Evolutionary conservation across 2,329 filamentous ascomycete genomes (phyloP), one percentile per base, ranked within the genome.

Genomic region (Cercospora nicotianae): DNA sequence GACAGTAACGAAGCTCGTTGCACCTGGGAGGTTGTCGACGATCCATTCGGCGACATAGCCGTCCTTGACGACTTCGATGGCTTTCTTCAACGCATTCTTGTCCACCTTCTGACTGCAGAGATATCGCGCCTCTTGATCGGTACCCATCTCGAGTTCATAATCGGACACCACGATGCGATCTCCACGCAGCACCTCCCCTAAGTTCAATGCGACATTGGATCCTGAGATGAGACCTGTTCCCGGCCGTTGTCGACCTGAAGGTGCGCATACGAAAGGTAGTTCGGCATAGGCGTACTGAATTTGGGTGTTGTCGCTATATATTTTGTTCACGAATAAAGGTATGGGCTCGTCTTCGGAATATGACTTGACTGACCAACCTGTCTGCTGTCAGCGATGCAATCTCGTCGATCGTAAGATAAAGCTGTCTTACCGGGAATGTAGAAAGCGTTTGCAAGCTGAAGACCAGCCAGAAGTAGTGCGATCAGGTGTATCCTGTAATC

Each of bases 31-130:
- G 75, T 96, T 96, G 79, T 97, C 93, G 71, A 95, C 91, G 72
- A 96, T 96, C 93, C 93, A 96, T 79, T 96, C 93, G 1, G 90
- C 89, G n/a, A 95, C 89, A 78, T 95, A 96, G 39, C 91, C 91
- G 63, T 93, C 87, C 69, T 86, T 86, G 45, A 96, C 89, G 75
- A 96, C 81, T 69, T 93, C 84, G 73, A 86, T 87, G 4, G 91
- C 90, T 77, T 88, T 87, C 73, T 86, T 85, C 67, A 96, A 79
- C 58, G 89, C 90, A 57, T 84, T 83, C 45, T 87, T 85, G 70
- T 87, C 86, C 16, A 95, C 83, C 64, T 90, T 85, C 61, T 85
- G 85, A 42, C 86, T 90, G 81, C 93, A 95, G 10, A 96, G 85
- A 73, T 89, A 86, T 69, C 86, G 87, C 73, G 90, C 93, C 74